Evolutionary conservation across 768 basidiomycete genomes (phyloP).

Genomic region (Naematelia encephala): DNA sequence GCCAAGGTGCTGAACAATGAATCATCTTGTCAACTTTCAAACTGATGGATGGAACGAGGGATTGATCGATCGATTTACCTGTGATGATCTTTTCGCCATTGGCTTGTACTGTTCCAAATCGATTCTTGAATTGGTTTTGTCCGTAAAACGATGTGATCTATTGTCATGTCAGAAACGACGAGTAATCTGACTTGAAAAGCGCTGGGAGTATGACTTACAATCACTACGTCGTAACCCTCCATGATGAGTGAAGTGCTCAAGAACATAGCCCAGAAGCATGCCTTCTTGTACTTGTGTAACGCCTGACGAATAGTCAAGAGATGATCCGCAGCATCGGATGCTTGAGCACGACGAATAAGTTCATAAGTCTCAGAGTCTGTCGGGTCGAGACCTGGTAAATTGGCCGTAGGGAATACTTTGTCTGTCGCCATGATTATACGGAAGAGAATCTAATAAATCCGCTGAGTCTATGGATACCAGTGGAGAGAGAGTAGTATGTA

Average conservation of each 20-base stretch:
- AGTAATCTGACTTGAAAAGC: neutral
- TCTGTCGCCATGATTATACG: conserved; percentile 1
- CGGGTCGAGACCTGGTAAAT: neutral
- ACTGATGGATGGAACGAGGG: too few relatives aligned
- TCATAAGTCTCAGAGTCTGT: neutral
- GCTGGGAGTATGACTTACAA: conserved; percentile 11
- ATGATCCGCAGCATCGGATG: conserved; percentile 4
- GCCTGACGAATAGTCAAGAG: conserved; percentile 7
- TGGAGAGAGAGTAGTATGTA: too few relatives aligned
- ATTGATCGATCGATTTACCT: neutral
- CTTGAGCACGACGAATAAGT: conserved; percentile 7
- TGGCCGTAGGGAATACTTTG: neutral
- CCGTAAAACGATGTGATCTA: conserved; percentile 34
- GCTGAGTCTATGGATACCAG: too few relatives aligned
- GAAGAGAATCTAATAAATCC: too few relatives aligned
- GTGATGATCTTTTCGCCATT: conserved; percentile 14
- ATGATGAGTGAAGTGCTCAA: conserved; percentile 22
- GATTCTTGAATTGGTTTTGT: conserved; percentile 23
- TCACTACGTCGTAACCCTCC: conserved; percentile 27
- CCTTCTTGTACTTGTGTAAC: conserved; percentile 36
- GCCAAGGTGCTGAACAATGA: conserved; percentile 40
- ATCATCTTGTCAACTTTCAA: neutral
- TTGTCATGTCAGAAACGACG: neutral
- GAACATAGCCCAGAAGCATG: conserved; percentile 21
- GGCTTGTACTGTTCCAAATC: conserved; percentile 13